Evolutionary conservation across 345 rosid genomes (phyloP).

Genomic region (Gossypium thurberi): DNA sequence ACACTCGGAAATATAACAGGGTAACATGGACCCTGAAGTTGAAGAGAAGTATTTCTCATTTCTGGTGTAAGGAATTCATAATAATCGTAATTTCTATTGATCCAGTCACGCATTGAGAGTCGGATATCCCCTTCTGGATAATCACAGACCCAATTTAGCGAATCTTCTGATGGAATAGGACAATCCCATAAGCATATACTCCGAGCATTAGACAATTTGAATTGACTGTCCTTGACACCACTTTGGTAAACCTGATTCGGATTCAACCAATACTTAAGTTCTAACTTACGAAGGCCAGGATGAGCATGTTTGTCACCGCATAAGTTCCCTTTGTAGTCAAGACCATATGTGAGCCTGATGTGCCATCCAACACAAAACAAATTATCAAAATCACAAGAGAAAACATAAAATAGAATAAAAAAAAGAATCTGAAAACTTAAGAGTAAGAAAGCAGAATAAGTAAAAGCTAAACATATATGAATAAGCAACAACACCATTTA

Average conservation of each 20-base stretch:
- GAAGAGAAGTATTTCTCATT: constrained; percentile 89
- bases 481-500: background rate
- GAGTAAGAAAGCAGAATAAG: background rate
- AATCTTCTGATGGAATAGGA: constrained; percentile 74
- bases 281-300: constrained; percentile 64
- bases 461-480: background rate
- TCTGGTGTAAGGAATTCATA: constrained; percentile 88
- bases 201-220: constrained; percentile 70
- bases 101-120: constrained; percentile 74
- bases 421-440: background rate
- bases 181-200: constrained; percentile 88
- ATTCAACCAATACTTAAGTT: constrained; percentile 84
- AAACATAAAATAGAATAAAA: background rate
- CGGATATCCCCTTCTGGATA: constrained; percentile 96
- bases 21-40: constrained; percentile 97
- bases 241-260: constrained; percentile 94
- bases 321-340: constrained; percentile 94
- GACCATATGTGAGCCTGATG: constrained; percentile 79
- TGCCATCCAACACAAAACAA: constrained; percentile 16
- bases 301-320: constrained; percentile 80
- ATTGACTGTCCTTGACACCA: constrained; percentile 74
- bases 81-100: constrained; percentile 79
- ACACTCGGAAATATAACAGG: constrained; percentile 89
- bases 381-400: background rate
- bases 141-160: constrained; percentile 91